These are phyloP conservation scores for Parafenestella ontariensis DNA, from an alignment of 2,329 filamentous ascomycete species.

Conservation along the genomic window DNA sequence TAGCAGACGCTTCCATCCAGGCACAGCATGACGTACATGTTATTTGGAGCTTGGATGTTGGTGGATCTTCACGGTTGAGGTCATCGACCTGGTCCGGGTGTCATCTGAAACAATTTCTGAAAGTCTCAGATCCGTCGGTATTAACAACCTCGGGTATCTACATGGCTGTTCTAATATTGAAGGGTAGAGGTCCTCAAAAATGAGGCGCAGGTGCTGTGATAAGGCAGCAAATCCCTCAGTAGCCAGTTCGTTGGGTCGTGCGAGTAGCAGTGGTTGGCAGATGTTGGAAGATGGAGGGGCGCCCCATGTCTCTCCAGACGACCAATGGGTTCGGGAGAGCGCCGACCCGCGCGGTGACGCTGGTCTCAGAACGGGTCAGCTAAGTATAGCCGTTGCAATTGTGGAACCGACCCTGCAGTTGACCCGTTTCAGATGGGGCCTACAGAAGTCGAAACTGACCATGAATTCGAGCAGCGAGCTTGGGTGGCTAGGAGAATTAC, in stretches of 20 bases:
- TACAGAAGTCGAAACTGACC: conserved; percentile 18
- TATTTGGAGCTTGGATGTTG: not conserved
- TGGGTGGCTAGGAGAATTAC: conserved; percentile 2
- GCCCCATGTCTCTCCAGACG: conserved; percentile 5
- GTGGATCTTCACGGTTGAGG: too few species aligned
- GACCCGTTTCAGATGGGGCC: conserved; percentile 42
- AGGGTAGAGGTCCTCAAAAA: not conserved
- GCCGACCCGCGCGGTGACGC: conserved; percentile 30
- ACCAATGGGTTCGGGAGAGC: conserved; percentile 38
- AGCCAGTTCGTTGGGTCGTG: not conserved
- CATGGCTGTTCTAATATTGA: conserved; percentile 3
- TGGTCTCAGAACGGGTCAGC: conserved; percentile 31
- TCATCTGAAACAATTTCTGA: conserved; percentile 34
- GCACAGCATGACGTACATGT: too few species aligned
- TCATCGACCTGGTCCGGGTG: not conserved
- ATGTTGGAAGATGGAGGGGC: conserved; percentile 6
- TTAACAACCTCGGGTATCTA: too few species aligned
- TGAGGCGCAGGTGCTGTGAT: conserved; percentile 7
- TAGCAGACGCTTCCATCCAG: too few species aligned
- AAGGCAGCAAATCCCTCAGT: not conserved
- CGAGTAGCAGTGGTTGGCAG: conserved; percentile 10
- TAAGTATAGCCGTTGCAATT: conserved; percentile 47
- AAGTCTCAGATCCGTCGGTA: conserved; percentile 19
- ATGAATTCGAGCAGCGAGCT: conserved; percentile 21
- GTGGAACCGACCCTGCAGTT: conserved; percentile 44